Evolutionary conservation across 2,329 filamentous ascomycete species (phyloP).

Genomic region (Achaetomium macrosporum): DNA sequence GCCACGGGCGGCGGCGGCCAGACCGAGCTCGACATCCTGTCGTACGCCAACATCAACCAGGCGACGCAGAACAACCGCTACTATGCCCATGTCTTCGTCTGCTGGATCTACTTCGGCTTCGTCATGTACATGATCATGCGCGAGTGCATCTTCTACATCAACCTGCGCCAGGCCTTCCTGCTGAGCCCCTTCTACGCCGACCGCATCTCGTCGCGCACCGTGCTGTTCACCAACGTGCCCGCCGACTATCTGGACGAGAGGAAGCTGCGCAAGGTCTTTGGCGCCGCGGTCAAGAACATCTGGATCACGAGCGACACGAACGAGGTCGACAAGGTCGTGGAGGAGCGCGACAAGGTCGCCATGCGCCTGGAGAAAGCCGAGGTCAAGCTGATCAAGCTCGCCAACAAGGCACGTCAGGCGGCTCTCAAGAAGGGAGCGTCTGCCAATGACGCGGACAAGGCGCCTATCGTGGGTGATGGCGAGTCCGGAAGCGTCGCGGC

Average conservation of each 20-base stretch:
- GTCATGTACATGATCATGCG: conserved; percentile 82
- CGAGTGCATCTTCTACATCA: conserved; percentile 88
- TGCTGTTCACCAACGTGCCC: conserved; percentile 84
- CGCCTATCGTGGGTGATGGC: conserved; percentile 50
- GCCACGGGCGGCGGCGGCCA: conserved; percentile 66
- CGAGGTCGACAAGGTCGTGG: conserved; percentile 72
- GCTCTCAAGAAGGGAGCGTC: conserved; percentile 54
- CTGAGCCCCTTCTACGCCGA: conserved; percentile 77
- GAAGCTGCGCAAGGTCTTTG: conserved; percentile 76
- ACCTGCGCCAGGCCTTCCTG: conserved; percentile 85
- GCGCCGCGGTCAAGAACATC: conserved; percentile 70
- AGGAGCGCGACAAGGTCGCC: conserved; percentile 73
- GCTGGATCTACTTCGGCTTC: conserved; percentile 81
- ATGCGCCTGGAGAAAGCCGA: conserved; percentile 82
- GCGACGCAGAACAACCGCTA: conserved; percentile 52
- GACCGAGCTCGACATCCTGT: conserved; percentile 67
- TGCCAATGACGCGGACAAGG: conserved; percentile 34
- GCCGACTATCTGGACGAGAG: conserved; percentile 68
- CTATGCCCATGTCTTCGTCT: conserved; percentile 75
- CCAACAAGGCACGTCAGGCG: conserved; percentile 67
- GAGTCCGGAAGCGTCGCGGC: conserved; percentile 67
- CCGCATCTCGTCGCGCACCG: conserved; percentile 82
- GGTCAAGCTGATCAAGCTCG: conserved; percentile 73
- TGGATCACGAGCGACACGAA: conserved; percentile 78
- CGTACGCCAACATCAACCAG: conserved; percentile 68